These are phyloP conservation scores for Trichophyton schoenleinii DNA, from an alignment of 2,329 filamentous ascomycete species.

Conservation along the genomic window DNA sequence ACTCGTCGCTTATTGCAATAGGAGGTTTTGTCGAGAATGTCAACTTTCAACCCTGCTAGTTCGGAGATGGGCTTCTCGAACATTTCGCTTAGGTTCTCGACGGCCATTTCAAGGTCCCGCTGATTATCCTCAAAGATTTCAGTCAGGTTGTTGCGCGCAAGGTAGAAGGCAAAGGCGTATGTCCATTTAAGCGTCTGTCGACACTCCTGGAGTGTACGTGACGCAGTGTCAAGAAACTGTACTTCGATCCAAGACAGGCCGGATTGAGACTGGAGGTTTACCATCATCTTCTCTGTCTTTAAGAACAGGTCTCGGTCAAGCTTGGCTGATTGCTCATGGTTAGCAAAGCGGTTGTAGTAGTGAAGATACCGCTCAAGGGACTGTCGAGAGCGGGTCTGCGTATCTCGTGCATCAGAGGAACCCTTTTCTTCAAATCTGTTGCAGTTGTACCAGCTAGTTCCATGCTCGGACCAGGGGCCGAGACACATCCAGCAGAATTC, in stretches of 20 bases:
- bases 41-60: slow-evolving; percentile 74
- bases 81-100: slow-evolving; percentile 96
- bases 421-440: slow-evolving; percentile 96
- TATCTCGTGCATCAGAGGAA: slow-evolving; percentile 76
- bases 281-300: slow-evolving; percentile 99
- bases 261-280: slow-evolving; percentile 80
- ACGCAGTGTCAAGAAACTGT: slow-evolving; percentile 87
- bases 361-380: slow-evolving; percentile 93
- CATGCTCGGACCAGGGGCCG: slow-evolving; percentile 96
- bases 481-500: slow-evolving; percentile 99
- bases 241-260: slow-evolving; percentile 99
- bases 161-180: slow-evolving; percentile 95
- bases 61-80: slow-evolving; percentile 94
- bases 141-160: slow-evolving; percentile 88
- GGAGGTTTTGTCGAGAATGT: slow-evolving; percentile 96
- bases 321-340: slow-evolving; percentile 94
- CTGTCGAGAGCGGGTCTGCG: slow-evolving; percentile 78
- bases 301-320: slow-evolving; percentile 90
- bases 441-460: slow-evolving; percentile 99
- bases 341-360: slow-evolving; percentile 98
- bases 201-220: slow-evolving; percentile 85
- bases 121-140: slow-evolving; percentile 99
- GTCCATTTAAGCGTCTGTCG: slow-evolving; percentile 99
- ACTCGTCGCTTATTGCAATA: slow-evolving; percentile 90
- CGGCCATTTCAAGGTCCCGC: slow-evolving; percentile 92